Evolutionary conservation across 108 stramenopile species (phyloP), one percentile per base, ranked within the genome.

Genomic region (Skeletonema costatum): DNA sequence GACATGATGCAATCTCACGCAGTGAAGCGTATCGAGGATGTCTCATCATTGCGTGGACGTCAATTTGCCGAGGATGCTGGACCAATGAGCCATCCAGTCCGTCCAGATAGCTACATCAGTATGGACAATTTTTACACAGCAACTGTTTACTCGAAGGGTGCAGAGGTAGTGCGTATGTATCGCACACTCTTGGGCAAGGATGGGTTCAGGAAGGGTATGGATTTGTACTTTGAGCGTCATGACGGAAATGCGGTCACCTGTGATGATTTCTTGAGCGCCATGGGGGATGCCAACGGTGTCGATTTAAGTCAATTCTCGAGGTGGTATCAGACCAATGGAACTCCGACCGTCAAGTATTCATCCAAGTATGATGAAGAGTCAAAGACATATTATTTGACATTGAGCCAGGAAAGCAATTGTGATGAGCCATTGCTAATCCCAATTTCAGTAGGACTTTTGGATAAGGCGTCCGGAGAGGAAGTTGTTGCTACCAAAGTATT

Each of bases 141-240:
- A 25, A 97, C 97, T 9, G 97, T 98, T 21, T 98, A 98, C 76
- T 71, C 76, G 17, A 97, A 97, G 70, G 97, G 97, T 25, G 92
- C 93, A 13, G 98, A 98, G 75, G 87, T 99, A 13, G 94, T 99
- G 67, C 93, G 99, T 8, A 98, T 99, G 98, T 98, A 97, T 82
- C 81, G 89, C 6, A 98, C 98, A 11, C 66, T 99, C 17, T 67
- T 99, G 16, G 88, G 89, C 4, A 71, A 62, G 21, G 95, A 92
- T 36, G 98, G 97, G n/a, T 99, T 99, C 77, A 86, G 97, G 58
- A 97, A 97, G 81, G 99, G 98, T 5, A 92, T 98, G 94, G 96
- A 98, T 74, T 81, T 98, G 38, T 98, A 98, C 69, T 93, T 96
- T 77, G 85, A 96, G 80, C 82, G 98, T 59, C 97, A 98, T 75